These are phyloP conservation scores for Leccinellum rugosiceps DNA, from an alignment of 768 basidiomycete genomes.

Conservation along the genomic window DNA sequence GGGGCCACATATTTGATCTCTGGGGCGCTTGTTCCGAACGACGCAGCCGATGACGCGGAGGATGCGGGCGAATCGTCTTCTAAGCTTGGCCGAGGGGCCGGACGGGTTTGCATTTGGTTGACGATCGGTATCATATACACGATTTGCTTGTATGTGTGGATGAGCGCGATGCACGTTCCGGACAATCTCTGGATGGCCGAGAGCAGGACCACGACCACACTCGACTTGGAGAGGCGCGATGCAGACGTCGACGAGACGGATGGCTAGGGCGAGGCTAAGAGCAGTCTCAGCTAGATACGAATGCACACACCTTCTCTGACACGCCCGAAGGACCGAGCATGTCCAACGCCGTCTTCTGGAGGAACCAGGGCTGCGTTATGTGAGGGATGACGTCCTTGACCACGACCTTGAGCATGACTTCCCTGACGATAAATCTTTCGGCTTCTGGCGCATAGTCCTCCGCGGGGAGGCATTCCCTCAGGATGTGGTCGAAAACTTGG, in stretches of 20 bases:
- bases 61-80: conserved; percentile 16
- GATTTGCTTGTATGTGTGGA: conserved; percentile 65
- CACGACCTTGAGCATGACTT: conserved; percentile 77
- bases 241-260: conserved; percentile 24
- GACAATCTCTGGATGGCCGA: conserved; percentile 74
- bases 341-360: conserved; percentile 67
- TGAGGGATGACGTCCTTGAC: conserved; percentile 65
- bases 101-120: conserved; percentile 38
- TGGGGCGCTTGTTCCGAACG: conserved; percentile 10
- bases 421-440: conserved; percentile 81
- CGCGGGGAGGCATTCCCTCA: conserved; percentile 68
- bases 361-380: conserved; percentile 87
- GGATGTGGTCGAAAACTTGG: conserved; percentile 71
- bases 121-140: conserved; percentile 64
- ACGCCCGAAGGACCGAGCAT: conserved; percentile 47
- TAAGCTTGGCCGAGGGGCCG: background rate
- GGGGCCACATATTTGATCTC: conserved; percentile 1
- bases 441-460: conserved; percentile 71
- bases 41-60: conserved; percentile 24
- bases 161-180: conserved; percentile 61
- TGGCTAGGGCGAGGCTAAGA: conserved; percentile 13
- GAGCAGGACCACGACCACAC: conserved; percentile 64
- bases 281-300: background rate
- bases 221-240: conserved; percentile 42
- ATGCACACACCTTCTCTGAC: conserved; percentile 19